Base-by-base conservation (phyloP, 225 moss, liverwort and hornwort species). In the Marchantia polymorpha region DNA sequence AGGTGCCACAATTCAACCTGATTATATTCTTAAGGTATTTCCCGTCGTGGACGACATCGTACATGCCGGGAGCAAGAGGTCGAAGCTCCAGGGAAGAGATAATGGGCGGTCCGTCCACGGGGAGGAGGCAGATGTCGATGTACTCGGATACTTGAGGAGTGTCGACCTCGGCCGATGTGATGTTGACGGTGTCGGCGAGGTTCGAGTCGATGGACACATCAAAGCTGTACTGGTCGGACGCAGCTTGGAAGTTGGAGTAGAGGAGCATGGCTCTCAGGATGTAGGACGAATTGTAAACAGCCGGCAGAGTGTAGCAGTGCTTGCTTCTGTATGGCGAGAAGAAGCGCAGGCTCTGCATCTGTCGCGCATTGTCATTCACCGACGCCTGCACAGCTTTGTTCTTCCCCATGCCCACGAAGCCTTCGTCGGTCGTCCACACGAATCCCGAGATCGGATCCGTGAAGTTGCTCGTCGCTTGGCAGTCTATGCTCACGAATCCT, bases 401-500 rank as follows among this genome's bases (percentile, higher is more conserved):
- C 3, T 8, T 46, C 19, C 89, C 89, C 7, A 49, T 54, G 74
- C 74, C 61, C 17, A 86, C 81, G 64, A 82, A 89, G 0, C 81
- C 81, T 12, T 74, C 80, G 78, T 89, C 89, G 15, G 86, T 86
- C 15, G 68, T 64, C 84, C 86, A 89, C 12, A 15, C 0, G n/a
- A 85, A 79, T 29, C 84, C 82, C 0, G 74, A 87, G 0, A 29
- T 10, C 12, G 86, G 5, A 64, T 91, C 92, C 6, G 75, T 68
- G 74, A 89, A 89, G 9, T 84, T 66, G 6, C 0, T 0, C 7
- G 68, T 50, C 10, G 76, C 82, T 23, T 92, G 92, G 56, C 92
- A 94, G 81, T 94, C 94, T 54, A 94, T 92, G 79, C 91, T 94
- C 6, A 91, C 70, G 65, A 88, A 92, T 10, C 25, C 51, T 88